Evolutionary conservation across 2,329 filamentous ascomycete species (phyloP).

Genomic region (Alternaria sp.): DNA sequence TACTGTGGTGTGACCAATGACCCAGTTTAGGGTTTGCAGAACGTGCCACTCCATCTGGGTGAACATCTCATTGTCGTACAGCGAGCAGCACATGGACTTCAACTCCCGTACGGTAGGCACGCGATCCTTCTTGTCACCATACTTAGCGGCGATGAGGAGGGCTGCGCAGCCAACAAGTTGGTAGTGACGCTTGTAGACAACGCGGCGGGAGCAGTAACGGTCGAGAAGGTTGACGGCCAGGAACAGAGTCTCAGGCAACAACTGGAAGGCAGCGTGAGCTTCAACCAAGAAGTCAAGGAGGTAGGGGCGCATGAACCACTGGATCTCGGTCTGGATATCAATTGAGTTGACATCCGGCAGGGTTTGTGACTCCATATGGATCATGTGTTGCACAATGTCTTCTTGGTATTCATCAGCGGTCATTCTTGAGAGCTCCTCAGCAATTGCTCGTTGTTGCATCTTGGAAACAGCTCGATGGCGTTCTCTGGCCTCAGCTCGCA

Average conservation of each 20-base stretch:
- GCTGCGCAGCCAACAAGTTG: slow-evolving; percentile 96
- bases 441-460: slow-evolving; percentile 86
- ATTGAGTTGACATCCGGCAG: slow-evolving; percentile 96
- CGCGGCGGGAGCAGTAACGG: slow-evolving; percentile 94
- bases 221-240: slow-evolving; percentile 96
- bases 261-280: slow-evolving; percentile 91
- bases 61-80: slow-evolving; percentile 99
- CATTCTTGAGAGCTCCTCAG: slow-evolving; percentile 83
- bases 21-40: slow-evolving; percentile 95
- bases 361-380: slow-evolving; percentile 94
- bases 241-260: slow-evolving; percentile 94
- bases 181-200: slow-evolving; percentile 99
- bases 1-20: slow-evolving; percentile 92
- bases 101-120: slow-evolving; percentile 97
- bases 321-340: slow-evolving; percentile 98
- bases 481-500: slow-evolving; percentile 74
- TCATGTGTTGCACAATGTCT: slow-evolving; percentile 93
- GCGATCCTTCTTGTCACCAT: slow-evolving; percentile 97
- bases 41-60: slow-evolving; percentile 99
- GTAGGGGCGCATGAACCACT: slow-evolving; percentile 99
- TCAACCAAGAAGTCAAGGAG: slow-evolving; percentile 98
- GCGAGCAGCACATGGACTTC: slow-evolving; percentile 98
- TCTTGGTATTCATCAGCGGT: slow-evolving; percentile 92
- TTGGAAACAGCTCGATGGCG: slow-evolving; percentile 79
- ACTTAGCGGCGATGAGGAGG: slow-evolving; percentile 96